Percentiles rank a stretch among this genome's conserved stretches.
Evolutionary conservation across 495 filamentous ascomycete species (phyloP).

Genomic region (Pyrenopolyporus hunteri): DNA sequence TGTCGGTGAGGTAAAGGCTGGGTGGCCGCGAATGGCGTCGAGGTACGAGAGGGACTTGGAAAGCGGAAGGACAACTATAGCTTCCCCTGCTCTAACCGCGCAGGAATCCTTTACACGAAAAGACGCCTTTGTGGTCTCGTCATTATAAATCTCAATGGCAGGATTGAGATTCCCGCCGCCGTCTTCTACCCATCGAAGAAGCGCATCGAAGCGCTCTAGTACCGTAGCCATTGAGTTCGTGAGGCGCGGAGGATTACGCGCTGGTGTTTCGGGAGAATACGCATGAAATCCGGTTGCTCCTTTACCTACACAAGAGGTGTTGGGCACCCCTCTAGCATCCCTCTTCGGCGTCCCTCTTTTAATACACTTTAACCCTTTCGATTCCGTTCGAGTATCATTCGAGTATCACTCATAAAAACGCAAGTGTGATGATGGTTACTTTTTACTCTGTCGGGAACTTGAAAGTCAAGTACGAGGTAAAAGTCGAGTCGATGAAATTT

Average conservation of each 20-base stretch:
- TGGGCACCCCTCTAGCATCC: too few species aligned
- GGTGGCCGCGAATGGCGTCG: constrained; percentile 46
- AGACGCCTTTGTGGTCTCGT: constrained; percentile 50
- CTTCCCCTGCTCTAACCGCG: constrained; percentile 29
- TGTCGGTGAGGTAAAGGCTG: constrained; percentile 29
- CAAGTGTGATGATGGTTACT: too few species aligned
- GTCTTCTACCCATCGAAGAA: constrained; percentile 45
- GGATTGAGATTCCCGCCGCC: constrained; percentile 50
- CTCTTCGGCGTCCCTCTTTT: too few species aligned
- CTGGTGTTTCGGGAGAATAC: too few species aligned
- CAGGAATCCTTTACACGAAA: constrained; percentile 47
- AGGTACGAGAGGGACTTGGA: constrained; percentile 52
- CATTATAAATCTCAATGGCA: constrained; percentile 52
- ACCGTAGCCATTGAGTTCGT: constrained; percentile 24
- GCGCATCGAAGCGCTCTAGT: constrained; percentile 34
- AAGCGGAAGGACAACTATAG: constrained; percentile 47
- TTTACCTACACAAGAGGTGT: too few species aligned
- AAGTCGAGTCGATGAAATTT: too few species aligned
- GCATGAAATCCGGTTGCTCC: too few species aligned
- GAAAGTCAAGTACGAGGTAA: too few species aligned
- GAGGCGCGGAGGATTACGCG: not conserved
- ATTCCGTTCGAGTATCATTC: too few species aligned
- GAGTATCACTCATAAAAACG: too few species aligned
- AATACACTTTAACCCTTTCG: too few species aligned
- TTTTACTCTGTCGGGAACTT: too few species aligned